Conservation (phyloP, 192 early-diverging fungal species). For the Coemansia guatemalensis region DNA sequence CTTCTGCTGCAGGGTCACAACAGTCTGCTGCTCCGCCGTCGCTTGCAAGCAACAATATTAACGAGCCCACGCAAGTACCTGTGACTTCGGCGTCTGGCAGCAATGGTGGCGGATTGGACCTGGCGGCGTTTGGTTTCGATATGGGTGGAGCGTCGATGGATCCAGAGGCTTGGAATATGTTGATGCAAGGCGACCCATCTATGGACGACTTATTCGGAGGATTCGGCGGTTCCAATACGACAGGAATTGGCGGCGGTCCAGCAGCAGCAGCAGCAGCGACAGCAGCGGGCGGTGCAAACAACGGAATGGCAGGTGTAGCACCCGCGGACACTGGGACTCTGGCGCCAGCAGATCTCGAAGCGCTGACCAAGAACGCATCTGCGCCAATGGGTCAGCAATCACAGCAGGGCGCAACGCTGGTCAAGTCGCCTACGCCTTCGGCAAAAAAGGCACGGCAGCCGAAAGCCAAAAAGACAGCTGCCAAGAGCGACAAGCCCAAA, state of each 20-base stretch:
- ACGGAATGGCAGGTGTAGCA: background rate
- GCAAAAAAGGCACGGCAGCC: slow-evolving; percentile 43
- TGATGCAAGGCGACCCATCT: slow-evolving; percentile 35
- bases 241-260: background rate
- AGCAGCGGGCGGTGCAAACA: background rate
- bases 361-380: slow-evolving; percentile 10
- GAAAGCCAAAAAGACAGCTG: slow-evolving; percentile 13
- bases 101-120: slow-evolving; percentile 19
- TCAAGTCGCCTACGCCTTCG: slow-evolving; percentile 28
- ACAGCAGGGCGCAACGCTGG: slow-evolving; percentile 4
- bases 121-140: slow-evolving; percentile 39
- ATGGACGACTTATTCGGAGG: slow-evolving; percentile 34
- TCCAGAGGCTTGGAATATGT: slow-evolving; percentile 37
- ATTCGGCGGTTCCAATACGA: background rate
- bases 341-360: slow-evolving; percentile 43
- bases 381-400: background rate
- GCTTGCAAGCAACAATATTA: too few relatives aligned
- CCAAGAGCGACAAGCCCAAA: slow-evolving; percentile 16
- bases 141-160: slow-evolving; percentile 33
- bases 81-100: slow-evolving; percentile 6
- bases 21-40: background rate
- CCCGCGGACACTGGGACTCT: slow-evolving; percentile 19
- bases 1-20: background rate
- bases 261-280: slow-evolving; percentile 2
- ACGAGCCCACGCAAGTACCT: background rate